Evolutionary conservation across 108 stramenopile genomes (phyloP).

Genomic region (Conticribra weissflogii): DNA sequence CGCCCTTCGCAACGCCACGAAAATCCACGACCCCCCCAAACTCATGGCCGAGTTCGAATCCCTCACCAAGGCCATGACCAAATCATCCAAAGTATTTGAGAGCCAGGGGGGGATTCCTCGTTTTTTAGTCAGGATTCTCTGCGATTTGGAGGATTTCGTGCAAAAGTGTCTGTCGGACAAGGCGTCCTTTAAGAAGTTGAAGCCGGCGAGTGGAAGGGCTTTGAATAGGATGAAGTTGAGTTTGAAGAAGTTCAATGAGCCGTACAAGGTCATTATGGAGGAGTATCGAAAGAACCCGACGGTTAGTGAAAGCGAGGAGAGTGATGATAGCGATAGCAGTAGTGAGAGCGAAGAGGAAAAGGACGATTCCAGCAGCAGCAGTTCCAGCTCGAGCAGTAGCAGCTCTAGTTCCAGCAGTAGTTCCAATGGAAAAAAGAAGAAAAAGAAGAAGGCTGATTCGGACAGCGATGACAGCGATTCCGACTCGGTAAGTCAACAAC

Average conservation of each 20-base stretch:
- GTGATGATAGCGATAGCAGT: slow-evolving; percentile 36
- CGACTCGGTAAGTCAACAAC: slow-evolving; percentile 52
- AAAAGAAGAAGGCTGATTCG: slow-evolving; percentile 14
- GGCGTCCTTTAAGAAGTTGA: slow-evolving; percentile 92
- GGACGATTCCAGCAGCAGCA: slow-evolving; percentile 20
- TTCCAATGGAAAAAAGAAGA: slow-evolving; percentile 48
- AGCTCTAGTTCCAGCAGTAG: slow-evolving; percentile 41
- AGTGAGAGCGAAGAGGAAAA: slow-evolving; percentile 49
- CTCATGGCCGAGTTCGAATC: slow-evolving; percentile 88
- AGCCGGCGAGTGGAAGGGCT: slow-evolving; percentile 87
- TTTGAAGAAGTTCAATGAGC: slow-evolving; percentile 93
- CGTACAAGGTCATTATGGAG: slow-evolving; percentile 75
- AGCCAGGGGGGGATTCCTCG: slow-evolving; percentile 81
- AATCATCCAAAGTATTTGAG: slow-evolving; percentile 66
- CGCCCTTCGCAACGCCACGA: slow-evolving; percentile 86
- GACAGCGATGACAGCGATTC: slow-evolving; percentile 38
- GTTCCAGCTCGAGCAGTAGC: slow-evolving; percentile 23
- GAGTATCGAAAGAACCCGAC: slow-evolving; percentile 83
- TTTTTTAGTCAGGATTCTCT: slow-evolving; percentile 80
- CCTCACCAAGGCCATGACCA: slow-evolving; percentile 88
- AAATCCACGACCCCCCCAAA: slow-evolving; percentile 67
- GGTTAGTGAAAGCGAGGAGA: slow-evolving; percentile 32
- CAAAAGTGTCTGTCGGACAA: slow-evolving; percentile 84
- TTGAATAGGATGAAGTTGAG: slow-evolving; percentile 96
- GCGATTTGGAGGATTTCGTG: slow-evolving; percentile 91